Conservation (phyloP, 1,139 yeast genomes). For the Protomyces inouyei region DNA sequence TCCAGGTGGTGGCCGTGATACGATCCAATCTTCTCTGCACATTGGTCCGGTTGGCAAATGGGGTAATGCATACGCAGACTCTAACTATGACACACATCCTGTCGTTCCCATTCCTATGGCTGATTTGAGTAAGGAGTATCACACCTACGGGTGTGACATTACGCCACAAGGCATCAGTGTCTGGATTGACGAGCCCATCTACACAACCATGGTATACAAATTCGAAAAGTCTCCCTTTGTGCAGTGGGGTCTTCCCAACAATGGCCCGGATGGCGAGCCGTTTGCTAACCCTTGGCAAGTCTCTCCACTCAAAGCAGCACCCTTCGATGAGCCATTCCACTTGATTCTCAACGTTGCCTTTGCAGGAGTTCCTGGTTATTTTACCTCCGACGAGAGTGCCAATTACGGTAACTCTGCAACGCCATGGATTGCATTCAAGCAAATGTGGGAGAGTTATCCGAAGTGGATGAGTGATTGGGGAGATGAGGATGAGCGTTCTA, state of each 20-base stretch:
- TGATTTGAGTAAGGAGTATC: constrained; percentile 23
- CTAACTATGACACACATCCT: constrained; percentile 1
- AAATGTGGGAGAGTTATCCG: constrained; percentile 13
- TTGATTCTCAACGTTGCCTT: constrained; percentile 32
- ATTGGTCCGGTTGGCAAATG: not conserved
- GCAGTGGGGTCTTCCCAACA: constrained; percentile 22
- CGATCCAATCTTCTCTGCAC: constrained; percentile 4
- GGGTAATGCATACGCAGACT: not conserved
- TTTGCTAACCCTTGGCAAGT: constrained; percentile 25
- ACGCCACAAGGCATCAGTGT: constrained; percentile 30
- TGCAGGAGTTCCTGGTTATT: constrained; percentile 32
- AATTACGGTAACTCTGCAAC: not conserved
- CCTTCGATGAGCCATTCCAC: constrained; percentile 32
- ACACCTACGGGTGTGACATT: constrained; percentile 32
- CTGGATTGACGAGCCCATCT: constrained; percentile 31
- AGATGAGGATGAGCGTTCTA: not conserved
- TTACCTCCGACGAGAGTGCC: constrained; percentile 5
- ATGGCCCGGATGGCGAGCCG: constrained; percentile 26
- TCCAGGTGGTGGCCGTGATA: constrained; percentile 22
- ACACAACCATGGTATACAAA: constrained; percentile 27
- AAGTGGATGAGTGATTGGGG: constrained; percentile 13
- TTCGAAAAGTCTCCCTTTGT: constrained; percentile 28
- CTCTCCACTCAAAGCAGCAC: constrained; percentile 28
- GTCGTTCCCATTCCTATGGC: constrained; percentile 8
- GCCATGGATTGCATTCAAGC: constrained; percentile 15